Conservation (phyloP, 352 stramenopile species). For the Phytophthora citricola region DNA sequence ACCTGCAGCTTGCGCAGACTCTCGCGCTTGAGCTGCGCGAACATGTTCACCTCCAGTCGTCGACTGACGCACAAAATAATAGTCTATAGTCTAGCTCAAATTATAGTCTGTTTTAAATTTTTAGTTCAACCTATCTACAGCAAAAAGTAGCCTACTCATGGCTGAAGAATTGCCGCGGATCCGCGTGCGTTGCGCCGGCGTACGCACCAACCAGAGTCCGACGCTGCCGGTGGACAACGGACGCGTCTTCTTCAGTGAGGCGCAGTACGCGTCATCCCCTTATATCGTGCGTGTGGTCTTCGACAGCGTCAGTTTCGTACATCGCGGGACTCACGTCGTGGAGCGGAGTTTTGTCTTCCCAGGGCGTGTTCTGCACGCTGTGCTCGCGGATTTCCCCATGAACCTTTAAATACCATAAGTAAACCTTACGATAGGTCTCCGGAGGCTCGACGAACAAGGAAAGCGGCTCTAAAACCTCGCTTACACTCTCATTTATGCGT, state of each 20-base stretch:
- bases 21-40: constrained; percentile 88
- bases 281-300: constrained; percentile 51
- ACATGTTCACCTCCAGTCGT: constrained; percentile 44
- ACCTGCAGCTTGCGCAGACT: constrained; percentile 83
- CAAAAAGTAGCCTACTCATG: too few relatives aligned
- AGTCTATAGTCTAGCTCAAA: not conserved
- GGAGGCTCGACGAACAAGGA: not conserved
- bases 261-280: constrained; percentile 33
- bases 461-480: constrained; percentile 15
- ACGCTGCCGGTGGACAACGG: constrained; percentile 4
- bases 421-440: not conserved
- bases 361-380: constrained; percentile 60
- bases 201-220: constrained; percentile 27
- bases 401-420: constrained; percentile 6
- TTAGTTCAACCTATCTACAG: too few relatives aligned
- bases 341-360: constrained; percentile 72
- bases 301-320: constrained; percentile 62
- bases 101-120: not conserved
- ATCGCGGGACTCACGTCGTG: constrained; percentile 58
- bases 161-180: constrained; percentile 26
- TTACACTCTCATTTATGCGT: constrained; percentile 61
- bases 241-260: constrained; percentile 42
- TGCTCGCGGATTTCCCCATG: constrained; percentile 50
- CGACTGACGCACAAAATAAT: constrained; percentile 3
- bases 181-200: constrained; percentile 36